Base-by-base conservation (phyloP, 768 basidiomycete species). In the Lactifluus subvellereus region DNA sequence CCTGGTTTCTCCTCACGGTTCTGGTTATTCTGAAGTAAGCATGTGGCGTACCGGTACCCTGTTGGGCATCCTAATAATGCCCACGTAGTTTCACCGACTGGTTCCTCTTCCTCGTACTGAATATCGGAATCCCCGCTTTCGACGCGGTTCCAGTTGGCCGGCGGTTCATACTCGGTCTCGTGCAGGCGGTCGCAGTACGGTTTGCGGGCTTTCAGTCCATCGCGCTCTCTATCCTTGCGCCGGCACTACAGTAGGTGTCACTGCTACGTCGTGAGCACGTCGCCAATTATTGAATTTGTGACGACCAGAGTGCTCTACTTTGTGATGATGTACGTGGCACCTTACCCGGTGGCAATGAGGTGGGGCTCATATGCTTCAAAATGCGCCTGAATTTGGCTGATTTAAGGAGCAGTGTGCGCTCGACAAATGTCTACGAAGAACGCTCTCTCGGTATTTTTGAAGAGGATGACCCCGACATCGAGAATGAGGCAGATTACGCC, bases 181-280 rank as follows among this genome's bases (percentile, higher is more conserved):
- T 96, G 43, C 96, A 98, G 72, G 86, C 86, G 0, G 76, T 82
- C 6, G 82, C 88, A 14, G 92, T 96, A 16, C 84, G 96, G 52
- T 86, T 93, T 4, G 87, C 94, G 0, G 96, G 96, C 0, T 98
- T 98, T 71, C 78, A 76, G 1, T 84, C 88, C 18, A 84, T 98
- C 0, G 73, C 84, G 1, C 68, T 96, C 18, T 77, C 84, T 16
- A 74, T 79, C 18, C 73, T 96, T 7, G 91, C 94, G 0, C 94
- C 96, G 4, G 94, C 89, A 33, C 85, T 96, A 61, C 87, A 96
- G 89, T 89, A 71, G 55, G 86, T 54, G 8, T 32, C 58, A 27
- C n/a, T 16, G 13, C 6, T 27, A 13, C 18, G 7, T 32, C n/a
- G 32, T 5, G 10, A 16, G n/a, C 4, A 6, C n/a, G 7, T 13